Evolutionary conservation across 371 early-diverging fungal species (phyloP).

Genomic region (Chytridiales sp.): DNA sequence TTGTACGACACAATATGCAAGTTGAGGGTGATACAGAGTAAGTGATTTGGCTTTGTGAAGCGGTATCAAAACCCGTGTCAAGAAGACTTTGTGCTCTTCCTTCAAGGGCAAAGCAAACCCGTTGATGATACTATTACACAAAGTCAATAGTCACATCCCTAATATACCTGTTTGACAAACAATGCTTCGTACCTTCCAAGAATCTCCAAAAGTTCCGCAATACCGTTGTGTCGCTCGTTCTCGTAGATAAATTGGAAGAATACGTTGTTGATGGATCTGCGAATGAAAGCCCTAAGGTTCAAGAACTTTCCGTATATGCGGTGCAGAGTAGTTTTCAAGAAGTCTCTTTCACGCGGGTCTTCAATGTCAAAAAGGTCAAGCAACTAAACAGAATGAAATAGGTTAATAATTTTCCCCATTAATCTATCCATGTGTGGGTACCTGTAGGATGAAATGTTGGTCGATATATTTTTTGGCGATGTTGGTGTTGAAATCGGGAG

Average conservation of each 20-base stretch:
- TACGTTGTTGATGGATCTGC: slow-evolving; percentile 93
- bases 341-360: slow-evolving; percentile 96
- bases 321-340: slow-evolving; percentile 94
- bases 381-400: slow-evolving; percentile 52
- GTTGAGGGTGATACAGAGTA: slow-evolving; percentile 89
- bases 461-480: slow-evolving; percentile 94
- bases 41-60: slow-evolving; percentile 91
- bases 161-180: slow-evolving; percentile 9
- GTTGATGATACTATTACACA: slow-evolving; percentile 84
- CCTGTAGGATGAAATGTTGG: slow-evolving; percentile 87
- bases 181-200: slow-evolving; percentile 70
- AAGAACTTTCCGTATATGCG: slow-evolving; percentile 97
- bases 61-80: slow-evolving; percentile 87
- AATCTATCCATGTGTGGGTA: slow-evolving; percentile 38
- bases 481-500: slow-evolving; percentile 92
- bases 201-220: slow-evolving; percentile 96
- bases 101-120: slow-evolving; percentile 96
- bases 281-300: slow-evolving; percentile 89
- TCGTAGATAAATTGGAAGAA: slow-evolving; percentile 97
- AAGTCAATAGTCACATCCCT: background rate
- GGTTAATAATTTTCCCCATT: no score
- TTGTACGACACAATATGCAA: slow-evolving; percentile 96
- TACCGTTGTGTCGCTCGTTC: slow-evolving; percentile 92
- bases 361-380: slow-evolving; percentile 95
- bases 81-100: slow-evolving; percentile 94